Conservation (phyloP, 306 rosid genomes). For the Rosa rugosa region DNA sequence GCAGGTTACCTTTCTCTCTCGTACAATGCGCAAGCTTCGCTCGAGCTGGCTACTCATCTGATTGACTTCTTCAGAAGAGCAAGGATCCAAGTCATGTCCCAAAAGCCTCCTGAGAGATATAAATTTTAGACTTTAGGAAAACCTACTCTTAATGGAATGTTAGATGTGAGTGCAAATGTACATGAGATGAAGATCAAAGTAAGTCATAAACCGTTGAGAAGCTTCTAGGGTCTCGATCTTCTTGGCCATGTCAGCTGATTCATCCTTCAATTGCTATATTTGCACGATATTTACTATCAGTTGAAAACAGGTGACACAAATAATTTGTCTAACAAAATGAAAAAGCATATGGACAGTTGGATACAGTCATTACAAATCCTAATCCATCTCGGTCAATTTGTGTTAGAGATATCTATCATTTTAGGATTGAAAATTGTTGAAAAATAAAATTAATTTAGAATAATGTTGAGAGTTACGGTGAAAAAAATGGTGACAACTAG, state of each 20-base stretch:
- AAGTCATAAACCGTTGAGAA: conserved; percentile 46
- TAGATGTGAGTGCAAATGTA: not conserved
- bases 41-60: conserved; percentile 41
- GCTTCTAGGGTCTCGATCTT: conserved; percentile 54
- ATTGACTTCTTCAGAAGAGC: conserved; percentile 52
- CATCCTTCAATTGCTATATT: conserved; percentile 57
- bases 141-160: not conserved
- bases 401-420: not conserved
- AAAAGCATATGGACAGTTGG: not conserved
- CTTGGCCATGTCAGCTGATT: conserved; percentile 38
- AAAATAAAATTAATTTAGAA: too few relatives aligned
- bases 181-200: not conserved
- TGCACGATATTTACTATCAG: not conserved
- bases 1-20: conserved; percentile 52
- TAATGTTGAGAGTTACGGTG: too few relatives aligned
- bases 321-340: not conserved
- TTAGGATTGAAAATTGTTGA: not conserved
- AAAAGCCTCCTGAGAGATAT: conserved; percentile 49
- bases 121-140: conserved; percentile 10
- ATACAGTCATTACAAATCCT: not conserved
- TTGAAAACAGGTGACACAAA: not conserved
- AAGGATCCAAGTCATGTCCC: conserved; percentile 46
- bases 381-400: not conserved
- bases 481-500: too few relatives aligned
- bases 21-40: conserved; percentile 39